phyloP scores from a whole-genome alignment of 2,329 filamentous ascomycete genomes.

The Cladosporium cucumerinum region DNA sequence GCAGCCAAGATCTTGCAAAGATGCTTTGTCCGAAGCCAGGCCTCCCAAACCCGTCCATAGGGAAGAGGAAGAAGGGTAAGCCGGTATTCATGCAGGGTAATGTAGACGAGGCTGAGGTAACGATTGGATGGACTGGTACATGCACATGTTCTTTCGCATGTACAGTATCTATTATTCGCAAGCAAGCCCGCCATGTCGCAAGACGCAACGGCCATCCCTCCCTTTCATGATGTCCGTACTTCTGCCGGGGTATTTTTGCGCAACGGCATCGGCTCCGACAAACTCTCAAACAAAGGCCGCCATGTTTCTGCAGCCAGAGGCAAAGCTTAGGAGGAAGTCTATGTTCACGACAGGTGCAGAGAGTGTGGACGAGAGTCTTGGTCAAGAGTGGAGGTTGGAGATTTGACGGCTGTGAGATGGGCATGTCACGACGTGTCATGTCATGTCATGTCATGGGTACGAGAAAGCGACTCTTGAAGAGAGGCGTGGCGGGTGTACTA shows the following conservation, averaged over 20 bases:
- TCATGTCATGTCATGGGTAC: neutral
- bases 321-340: neutral
- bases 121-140: neutral
- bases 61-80: neutral
- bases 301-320: neutral
- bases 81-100: neutral
- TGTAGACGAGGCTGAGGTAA: neutral
- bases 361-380: neutral
- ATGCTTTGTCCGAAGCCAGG: neutral
- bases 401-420: neutral
- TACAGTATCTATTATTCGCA: neutral
- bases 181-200: neutral
- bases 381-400: neutral
- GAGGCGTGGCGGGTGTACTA: neutral
- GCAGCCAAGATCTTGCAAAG: neutral
- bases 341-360: neutral
- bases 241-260: neutral
- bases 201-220: neutral
- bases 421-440: too few species aligned
- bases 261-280: neutral
- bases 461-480: neutral
- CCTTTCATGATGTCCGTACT: neutral
- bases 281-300: neutral
- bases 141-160: neutral
- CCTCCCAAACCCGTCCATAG: neutral